phyloP scores from a whole-genome alignment of 441 rosid species.

The Biscutella auriculata region DNA sequence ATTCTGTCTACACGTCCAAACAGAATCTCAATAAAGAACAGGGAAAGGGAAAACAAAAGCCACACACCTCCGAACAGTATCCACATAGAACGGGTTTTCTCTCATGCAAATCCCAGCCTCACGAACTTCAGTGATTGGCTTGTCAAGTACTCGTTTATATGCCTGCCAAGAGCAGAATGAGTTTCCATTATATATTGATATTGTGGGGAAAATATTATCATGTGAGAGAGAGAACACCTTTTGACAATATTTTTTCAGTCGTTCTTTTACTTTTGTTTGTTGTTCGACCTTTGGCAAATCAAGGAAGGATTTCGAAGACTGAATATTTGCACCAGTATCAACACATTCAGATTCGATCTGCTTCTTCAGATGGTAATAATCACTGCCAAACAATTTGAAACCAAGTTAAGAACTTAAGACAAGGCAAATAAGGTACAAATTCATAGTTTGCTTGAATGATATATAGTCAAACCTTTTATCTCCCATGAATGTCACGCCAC shows the following conservation, averaged over 20 bases:
- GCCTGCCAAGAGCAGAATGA: slow-evolving; percentile 41
- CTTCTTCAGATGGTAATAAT: slow-evolving; percentile 88
- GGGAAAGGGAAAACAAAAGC: slow-evolving; percentile 14
- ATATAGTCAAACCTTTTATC: slow-evolving; percentile 56
- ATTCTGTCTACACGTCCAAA: slow-evolving; percentile 8
- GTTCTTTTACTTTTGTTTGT: slow-evolving; percentile 72
- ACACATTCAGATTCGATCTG: slow-evolving; percentile 92
- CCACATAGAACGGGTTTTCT: slow-evolving; percentile 91
- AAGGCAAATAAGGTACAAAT: slow-evolving; percentile 13
- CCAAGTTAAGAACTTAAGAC: slow-evolving; percentile 8
- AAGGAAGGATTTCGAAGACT: slow-evolving; percentile 64
- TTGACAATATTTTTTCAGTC: slow-evolving; percentile 83
- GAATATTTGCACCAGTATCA: slow-evolving; percentile 53
- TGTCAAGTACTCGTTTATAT: slow-evolving; percentile 76
- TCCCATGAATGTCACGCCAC: slow-evolving; percentile 88
- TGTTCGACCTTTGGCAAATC: slow-evolving; percentile 86
- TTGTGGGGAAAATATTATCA: slow-evolving; percentile 8
- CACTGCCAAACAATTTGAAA: slow-evolving; percentile 42
- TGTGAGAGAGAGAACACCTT: slow-evolving; percentile 38
- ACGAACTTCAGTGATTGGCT: slow-evolving; percentile 89
- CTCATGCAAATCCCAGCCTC: slow-evolving; percentile 99
- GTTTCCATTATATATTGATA: slow-evolving; percentile 12
- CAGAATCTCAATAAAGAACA: background rate
- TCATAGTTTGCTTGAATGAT: slow-evolving; percentile 5
- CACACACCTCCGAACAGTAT: slow-evolving; percentile 90